These are phyloP conservation scores for Actinomortierella wolfii DNA, from an alignment of 371 early-diverging fungal genomes.

Conservation along the genomic window DNA sequence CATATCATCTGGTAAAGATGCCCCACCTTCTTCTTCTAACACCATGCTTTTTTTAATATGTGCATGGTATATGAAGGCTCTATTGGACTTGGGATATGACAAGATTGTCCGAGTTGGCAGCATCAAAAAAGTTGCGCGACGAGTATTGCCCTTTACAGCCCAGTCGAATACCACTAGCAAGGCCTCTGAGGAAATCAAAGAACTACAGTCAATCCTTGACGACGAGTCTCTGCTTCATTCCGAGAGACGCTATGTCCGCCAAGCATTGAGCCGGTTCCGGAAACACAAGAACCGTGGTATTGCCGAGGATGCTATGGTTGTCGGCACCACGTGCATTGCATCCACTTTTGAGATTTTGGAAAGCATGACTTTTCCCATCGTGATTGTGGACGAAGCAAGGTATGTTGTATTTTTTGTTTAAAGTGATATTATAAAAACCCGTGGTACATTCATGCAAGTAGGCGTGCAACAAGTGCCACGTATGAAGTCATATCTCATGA, in stretches of 20 bases:
- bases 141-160: conserved; percentile 69
- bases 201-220: conserved; percentile 73
- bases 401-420: no score
- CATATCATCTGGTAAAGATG: no score
- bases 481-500: no score
- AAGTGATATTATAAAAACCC: no score
- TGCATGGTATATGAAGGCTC: no score
- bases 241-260: conserved; percentile 60
- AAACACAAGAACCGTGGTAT: conserved; percentile 55
- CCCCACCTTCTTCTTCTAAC: no score
- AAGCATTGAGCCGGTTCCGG: conserved; percentile 68
- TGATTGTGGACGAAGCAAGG: conserved; percentile 89
- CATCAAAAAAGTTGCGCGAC: conserved; percentile 78
- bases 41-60: no score
- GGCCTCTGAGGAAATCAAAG: conserved; percentile 65
- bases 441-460: no score
- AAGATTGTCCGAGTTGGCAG: conserved; percentile 88
- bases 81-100: conserved; percentile 74
- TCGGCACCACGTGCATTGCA: conserved; percentile 80
- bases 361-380: conserved; percentile 61
- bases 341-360: conserved; percentile 75
- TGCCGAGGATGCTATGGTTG: conserved; percentile 60
- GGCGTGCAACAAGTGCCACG: no score
- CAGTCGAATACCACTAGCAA: conserved; percentile 56
- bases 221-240: conserved; percentile 57